phyloP scores from a whole-genome alignment of 2,329 filamentous ascomycete species.

The Conoideocrella luteorostrata region DNA sequence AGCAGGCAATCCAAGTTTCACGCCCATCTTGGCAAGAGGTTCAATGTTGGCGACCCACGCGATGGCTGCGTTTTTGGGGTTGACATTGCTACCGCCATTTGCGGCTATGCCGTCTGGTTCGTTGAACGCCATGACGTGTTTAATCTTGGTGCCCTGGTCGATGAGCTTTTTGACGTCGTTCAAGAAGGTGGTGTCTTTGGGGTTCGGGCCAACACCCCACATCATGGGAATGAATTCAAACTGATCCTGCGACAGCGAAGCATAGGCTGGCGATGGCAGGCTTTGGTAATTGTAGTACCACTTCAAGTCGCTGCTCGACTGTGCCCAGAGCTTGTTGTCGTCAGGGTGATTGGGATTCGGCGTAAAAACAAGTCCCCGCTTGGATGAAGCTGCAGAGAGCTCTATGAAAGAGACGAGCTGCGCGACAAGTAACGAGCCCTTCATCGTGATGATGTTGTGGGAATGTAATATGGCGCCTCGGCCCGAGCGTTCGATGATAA shows the following conservation, averaged over 20 bases:
- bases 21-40: constrained; percentile 56
- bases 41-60: constrained; percentile 68
- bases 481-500: too few relatives aligned
- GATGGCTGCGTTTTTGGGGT: constrained; percentile 53
- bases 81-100: constrained; percentile 57
- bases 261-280: constrained; percentile 47
- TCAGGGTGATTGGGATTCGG: constrained; percentile 44
- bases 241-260: constrained; percentile 39
- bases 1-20: constrained; percentile 65
- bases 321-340: constrained; percentile 62
- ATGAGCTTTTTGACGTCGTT: constrained; percentile 51
- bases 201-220: constrained; percentile 52
- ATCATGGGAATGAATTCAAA: constrained; percentile 79
- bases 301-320: constrained; percentile 51
- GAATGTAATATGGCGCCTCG: too few relatives aligned
- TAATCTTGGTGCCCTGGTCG: constrained; percentile 47
- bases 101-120: constrained; percentile 59
- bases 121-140: constrained; percentile 69
- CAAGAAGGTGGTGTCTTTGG: constrained; percentile 54
- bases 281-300: constrained; percentile 82
- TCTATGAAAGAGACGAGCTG: constrained; percentile 14
- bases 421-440: neutral
- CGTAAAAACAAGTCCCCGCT: constrained; percentile 69
- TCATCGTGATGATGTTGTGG: constrained; percentile 2
- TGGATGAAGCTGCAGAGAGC: constrained; percentile 32